A percentile compares a stretch with the other conserved stretches of the same genome.
Conservation (phyloP, 2,329 filamentous ascomycete genomes). For the Aspergillus pseudonomiae region DNA sequence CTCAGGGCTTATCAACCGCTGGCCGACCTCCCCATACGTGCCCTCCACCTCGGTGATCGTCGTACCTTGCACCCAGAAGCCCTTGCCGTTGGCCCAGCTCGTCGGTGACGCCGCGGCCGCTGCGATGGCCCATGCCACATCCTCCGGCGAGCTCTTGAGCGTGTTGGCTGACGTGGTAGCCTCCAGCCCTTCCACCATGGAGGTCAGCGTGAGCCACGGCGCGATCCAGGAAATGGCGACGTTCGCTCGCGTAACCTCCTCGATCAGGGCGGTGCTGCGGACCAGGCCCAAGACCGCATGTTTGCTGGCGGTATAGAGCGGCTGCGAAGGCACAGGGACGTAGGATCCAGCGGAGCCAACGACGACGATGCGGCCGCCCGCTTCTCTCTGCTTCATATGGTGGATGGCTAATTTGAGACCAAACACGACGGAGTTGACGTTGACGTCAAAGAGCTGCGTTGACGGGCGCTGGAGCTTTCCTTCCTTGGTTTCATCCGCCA, state of each 20-base stretch:
- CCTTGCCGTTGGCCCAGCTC: slow-evolving; percentile 19
- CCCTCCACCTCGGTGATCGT: slow-evolving; percentile 22
- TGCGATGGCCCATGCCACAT: slow-evolving; percentile 22
- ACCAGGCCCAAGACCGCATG: slow-evolving; percentile 22
- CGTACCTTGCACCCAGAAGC: slow-evolving; percentile 23
- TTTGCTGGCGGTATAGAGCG: slow-evolving; percentile 24
- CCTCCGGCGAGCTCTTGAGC: slow-evolving; percentile 9
- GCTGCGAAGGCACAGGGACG: slow-evolving; percentile 23
- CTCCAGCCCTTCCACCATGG: slow-evolving; percentile 19
- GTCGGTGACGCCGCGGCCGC: slow-evolving; percentile 11
- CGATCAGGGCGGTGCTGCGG: slow-evolving; percentile 19
- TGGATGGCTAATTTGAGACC: slow-evolving; percentile 22
- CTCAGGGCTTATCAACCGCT: slow-evolving; percentile 18
- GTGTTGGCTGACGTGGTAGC: not conserved
- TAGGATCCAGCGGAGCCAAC: slow-evolving; percentile 22
- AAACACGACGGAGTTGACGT: slow-evolving; percentile 19
- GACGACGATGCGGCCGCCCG: slow-evolving; percentile 21
- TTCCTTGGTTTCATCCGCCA: slow-evolving; percentile 17
- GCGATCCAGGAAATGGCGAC: slow-evolving; percentile 22
- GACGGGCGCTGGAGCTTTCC: slow-evolving; percentile 12
- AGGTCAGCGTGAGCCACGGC: slow-evolving; percentile 24
- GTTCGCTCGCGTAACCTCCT: slow-evolving; percentile 15
- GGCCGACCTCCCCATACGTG: slow-evolving; percentile 18
- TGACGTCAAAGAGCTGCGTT: slow-evolving; percentile 15
- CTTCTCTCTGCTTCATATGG: slow-evolving; percentile 18